A percentile compares a stretch with the other conserved stretches of the same genome.
phyloP scores from a whole-genome alignment of 768 basidiomycete species.

The Paxillus rubicundulus region DNA sequence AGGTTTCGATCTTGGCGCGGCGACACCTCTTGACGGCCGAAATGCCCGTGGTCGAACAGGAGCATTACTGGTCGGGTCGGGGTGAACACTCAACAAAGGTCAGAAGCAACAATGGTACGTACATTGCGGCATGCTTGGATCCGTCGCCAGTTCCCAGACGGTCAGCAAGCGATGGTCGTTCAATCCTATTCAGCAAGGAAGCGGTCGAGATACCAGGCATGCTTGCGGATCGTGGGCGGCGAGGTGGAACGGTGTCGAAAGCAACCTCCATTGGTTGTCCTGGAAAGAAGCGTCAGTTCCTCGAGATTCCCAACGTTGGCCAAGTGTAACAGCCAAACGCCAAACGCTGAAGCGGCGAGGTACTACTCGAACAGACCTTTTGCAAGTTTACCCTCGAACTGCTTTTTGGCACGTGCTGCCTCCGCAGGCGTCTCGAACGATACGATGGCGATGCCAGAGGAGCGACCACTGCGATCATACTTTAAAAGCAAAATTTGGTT shows the following conservation, averaged over 20 bases:
- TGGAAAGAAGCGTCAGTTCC: slow-evolving; percentile 28
- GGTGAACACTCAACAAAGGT: not conserved
- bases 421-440: slow-evolving; percentile 76
- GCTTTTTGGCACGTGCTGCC: slow-evolving; percentile 79
- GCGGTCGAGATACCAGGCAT: slow-evolving; percentile 42
- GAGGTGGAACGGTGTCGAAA: slow-evolving; percentile 51
- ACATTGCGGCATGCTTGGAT: slow-evolving; percentile 12
- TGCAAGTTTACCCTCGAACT: slow-evolving; percentile 82
- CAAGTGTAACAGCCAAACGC: not conserved
- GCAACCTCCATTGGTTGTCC: slow-evolving; percentile 77
- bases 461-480: slow-evolving; percentile 96
- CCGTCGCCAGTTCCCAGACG: slow-evolving; percentile 54
- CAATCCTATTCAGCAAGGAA: slow-evolving; percentile 71
- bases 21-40: slow-evolving; percentile 16
- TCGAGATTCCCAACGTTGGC: not conserved
- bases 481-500: slow-evolving; percentile 50
- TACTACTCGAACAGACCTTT: slow-evolving; percentile 56
- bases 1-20: slow-evolving; percentile 23
- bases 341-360: not conserved
- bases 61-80: slow-evolving; percentile 27
- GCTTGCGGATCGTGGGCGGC: slow-evolving; percentile 46
- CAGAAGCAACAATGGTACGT: slow-evolving; percentile 1
- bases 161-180: slow-evolving; percentile 68
- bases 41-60: slow-evolving; percentile 42
- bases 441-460: slow-evolving; percentile 77